These are phyloP conservation scores for Boletellus sp. DNA, from an alignment of 1,284 basidiomycete species.

Conservation along the genomic window DNA sequence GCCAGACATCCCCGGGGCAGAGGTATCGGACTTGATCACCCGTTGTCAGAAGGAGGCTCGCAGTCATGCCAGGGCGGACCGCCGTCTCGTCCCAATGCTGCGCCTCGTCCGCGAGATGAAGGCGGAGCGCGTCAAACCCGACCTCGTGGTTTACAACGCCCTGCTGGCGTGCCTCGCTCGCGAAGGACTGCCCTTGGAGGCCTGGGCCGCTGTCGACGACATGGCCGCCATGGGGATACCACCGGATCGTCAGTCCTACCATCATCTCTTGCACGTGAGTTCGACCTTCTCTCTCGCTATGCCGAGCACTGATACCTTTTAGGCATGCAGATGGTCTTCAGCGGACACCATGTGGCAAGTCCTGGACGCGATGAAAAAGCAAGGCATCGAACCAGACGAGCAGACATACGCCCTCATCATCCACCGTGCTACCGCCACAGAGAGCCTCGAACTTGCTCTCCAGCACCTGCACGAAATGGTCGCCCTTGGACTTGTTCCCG, in stretches of 20 bases:
- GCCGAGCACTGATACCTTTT: conserved; percentile 22
- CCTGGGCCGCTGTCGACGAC: conserved; percentile 71
- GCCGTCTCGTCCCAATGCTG: conserved; percentile 27
- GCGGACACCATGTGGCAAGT: conserved; percentile 31
- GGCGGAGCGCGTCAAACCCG: conserved; percentile 43
- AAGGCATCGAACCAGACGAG: conserved; percentile 46
- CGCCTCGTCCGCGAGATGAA: conserved; percentile 55
- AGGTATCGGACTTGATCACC: conserved; percentile 24
- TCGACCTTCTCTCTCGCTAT: not conserved
- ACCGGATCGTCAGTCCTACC: conserved; percentile 59
- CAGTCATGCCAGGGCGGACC: conserved; percentile 31
- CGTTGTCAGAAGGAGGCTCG: conserved; percentile 40
- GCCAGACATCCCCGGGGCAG: conserved; percentile 18
- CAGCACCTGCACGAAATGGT: conserved; percentile 54
- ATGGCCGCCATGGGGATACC: conserved; percentile 56
- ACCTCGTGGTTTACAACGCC: conserved; percentile 51
- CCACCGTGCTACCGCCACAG: conserved; percentile 39
- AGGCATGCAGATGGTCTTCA: conserved; percentile 35
- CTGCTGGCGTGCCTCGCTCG: conserved; percentile 49
- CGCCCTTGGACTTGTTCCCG: conserved; percentile 43
- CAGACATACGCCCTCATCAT: conserved; percentile 56
- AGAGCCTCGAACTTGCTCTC: conserved; percentile 63
- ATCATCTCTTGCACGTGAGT: conserved; percentile 59
- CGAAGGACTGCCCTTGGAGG: conserved; percentile 44
- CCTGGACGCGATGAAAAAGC: conserved; percentile 46